These are phyloP conservation scores for Alternaria infectoria DNA, from an alignment of 2,329 filamentous ascomycete genomes.

Conservation along the genomic window DNA sequence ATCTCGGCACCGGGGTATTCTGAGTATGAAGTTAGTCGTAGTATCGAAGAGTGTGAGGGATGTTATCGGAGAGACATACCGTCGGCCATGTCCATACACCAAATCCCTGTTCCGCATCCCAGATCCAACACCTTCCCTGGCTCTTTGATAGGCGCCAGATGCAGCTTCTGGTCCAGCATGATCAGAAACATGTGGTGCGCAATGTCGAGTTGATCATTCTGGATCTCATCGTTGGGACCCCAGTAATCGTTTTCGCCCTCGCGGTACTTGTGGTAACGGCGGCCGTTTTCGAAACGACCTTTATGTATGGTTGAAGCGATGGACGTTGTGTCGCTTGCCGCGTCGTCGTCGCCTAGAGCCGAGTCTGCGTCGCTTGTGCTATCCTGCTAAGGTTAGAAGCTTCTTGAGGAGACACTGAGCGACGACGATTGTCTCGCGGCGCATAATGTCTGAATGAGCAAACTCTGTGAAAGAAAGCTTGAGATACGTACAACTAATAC, in stretches of 20 bases:
- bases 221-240: slow-evolving; percentile 39
- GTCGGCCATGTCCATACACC: slow-evolving; percentile 37
- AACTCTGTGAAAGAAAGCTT: neutral
- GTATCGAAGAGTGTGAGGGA: no score
- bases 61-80: slow-evolving; percentile 11
- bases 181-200: slow-evolving; percentile 36
- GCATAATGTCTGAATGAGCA: neutral
- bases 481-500: slow-evolving; percentile 14
- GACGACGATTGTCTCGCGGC: neutral
- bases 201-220: slow-evolving; percentile 38
- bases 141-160: slow-evolving; percentile 30
- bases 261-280: slow-evolving; percentile 41
- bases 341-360: slow-evolving; percentile 10
- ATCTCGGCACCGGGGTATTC: slow-evolving; percentile 46
- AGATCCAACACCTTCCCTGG: slow-evolving; percentile 30
- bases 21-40: neutral
- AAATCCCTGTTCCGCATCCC: slow-evolving; percentile 38
- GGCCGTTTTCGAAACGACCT: slow-evolving; percentile 42
- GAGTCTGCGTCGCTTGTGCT: slow-evolving; percentile 27
- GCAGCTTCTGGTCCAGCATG: slow-evolving; percentile 29
- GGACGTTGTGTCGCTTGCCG: slow-evolving; percentile 38
- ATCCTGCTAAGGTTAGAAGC: slow-evolving; percentile 2
- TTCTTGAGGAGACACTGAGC: neutral
- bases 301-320: slow-evolving; percentile 38
- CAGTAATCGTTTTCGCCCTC: slow-evolving; percentile 42